Conservation (phyloP, 345 rosid genomes). For the Gossypium longicalyx region DNA sequence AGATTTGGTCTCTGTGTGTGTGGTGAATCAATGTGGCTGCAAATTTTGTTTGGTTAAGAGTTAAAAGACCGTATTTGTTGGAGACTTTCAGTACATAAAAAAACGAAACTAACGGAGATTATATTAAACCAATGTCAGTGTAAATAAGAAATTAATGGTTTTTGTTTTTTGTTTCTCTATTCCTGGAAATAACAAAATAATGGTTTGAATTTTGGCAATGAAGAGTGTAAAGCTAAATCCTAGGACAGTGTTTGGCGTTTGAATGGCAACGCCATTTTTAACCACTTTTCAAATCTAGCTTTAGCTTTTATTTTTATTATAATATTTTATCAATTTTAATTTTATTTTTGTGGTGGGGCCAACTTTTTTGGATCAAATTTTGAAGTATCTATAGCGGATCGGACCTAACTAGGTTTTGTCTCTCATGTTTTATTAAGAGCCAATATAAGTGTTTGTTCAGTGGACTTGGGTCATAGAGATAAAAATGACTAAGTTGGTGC, state of each 20-base stretch:
- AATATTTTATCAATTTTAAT: too few relatives aligned
- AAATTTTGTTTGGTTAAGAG: background rate
- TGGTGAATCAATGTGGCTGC: background rate
- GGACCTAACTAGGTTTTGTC: too few relatives aligned
- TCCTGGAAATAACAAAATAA: background rate
- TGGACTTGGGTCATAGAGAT: too few relatives aligned
- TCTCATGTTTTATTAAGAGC: too few relatives aligned
- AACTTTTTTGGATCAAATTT: too few relatives aligned
- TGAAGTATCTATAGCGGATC: too few relatives aligned
- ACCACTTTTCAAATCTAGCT: background rate
- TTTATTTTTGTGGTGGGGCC: too few relatives aligned
- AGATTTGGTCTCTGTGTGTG: background rate
- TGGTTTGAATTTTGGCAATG: background rate
- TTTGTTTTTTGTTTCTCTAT: background rate
- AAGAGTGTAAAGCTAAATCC: background rate
- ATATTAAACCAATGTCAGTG: too few relatives aligned
- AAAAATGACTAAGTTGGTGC: too few relatives aligned
- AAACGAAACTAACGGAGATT: slow-evolving; percentile 4
- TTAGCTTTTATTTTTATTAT: too few relatives aligned
- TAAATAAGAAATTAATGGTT: too few relatives aligned
- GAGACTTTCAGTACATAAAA: background rate
- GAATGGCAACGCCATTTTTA: background rate
- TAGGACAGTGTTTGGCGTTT: background rate
- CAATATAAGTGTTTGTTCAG: too few relatives aligned
- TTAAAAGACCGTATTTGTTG: slow-evolving; percentile 14